Percentiles rank a stretch among this genome's conserved stretches.
phyloP scores from a whole-genome alignment of 1,284 basidiomycete species.

The Ceratobasidium theobromae region DNA sequence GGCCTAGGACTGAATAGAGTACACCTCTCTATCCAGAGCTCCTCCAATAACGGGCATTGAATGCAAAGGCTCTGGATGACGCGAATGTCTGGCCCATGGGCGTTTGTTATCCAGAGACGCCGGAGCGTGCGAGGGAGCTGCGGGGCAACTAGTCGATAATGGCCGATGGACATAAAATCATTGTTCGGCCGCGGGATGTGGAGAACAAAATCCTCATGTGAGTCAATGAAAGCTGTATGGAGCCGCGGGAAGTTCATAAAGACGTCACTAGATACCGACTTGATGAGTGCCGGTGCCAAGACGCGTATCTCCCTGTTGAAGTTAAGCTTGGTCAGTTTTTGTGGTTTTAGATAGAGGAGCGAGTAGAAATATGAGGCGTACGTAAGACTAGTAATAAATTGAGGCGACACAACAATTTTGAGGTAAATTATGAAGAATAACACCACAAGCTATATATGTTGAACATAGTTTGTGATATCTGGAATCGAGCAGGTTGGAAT shows the following conservation, averaged over 20 bases:
- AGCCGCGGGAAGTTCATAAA: conserved; percentile 10
- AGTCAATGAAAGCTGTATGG: conserved; percentile 18
- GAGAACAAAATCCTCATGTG: conserved; percentile 18
- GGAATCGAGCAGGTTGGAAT: too few species aligned
- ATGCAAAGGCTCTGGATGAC: conserved; percentile 3
- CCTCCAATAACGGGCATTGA: conserved; percentile 6
- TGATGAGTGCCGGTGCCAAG: neutral
- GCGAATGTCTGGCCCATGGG: conserved; percentile 20
- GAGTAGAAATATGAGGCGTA: too few species aligned
- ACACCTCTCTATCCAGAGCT: conserved; percentile 20
- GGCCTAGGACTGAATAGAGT: conserved; percentile 16
- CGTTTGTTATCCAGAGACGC: conserved; percentile 7
- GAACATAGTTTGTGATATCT: too few species aligned
- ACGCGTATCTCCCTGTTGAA: conserved; percentile 9
- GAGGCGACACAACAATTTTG: too few species aligned
- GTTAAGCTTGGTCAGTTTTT: neutral
- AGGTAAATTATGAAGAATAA: too few species aligned
- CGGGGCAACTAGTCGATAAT: conserved; percentile 14
- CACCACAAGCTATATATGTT: too few species aligned
- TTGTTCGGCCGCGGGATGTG: neutral
- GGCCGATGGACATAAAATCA: neutral
- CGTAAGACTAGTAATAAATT: too few species aligned
- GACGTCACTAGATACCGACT: neutral
- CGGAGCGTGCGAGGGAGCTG: conserved; percentile 8
- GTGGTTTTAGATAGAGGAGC: neutral